Evolutionary conservation across 176 grass and related monocot species (phyloP), one percentile per base, ranked within the genome.

Genomic region (Hyparrhenia diplandra): DNA sequence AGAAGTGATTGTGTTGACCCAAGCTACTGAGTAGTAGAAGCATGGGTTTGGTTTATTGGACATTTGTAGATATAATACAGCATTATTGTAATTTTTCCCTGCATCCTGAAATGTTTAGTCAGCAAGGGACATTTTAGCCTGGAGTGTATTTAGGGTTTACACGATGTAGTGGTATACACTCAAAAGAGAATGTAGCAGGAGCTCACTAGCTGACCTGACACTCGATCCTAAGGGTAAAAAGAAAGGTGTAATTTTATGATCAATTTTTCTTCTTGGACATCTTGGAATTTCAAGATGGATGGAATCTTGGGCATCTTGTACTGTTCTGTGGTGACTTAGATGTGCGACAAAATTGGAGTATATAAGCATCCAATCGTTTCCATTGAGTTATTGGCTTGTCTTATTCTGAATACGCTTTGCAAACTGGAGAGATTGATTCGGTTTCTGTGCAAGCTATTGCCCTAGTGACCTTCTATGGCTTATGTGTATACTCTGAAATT

Each of bases 21-120:
- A 17, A 77, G 65, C 62, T 69, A 68, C 18, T 63, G 18, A 62
- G 71, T 81, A 90, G 59, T 68, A 84, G 36, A 60, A 49, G 17
- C 25, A 35, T 11, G 32, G 5, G 8, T 12, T 18, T 14, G 24
- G 11, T 43, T 46, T 34, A 46, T 75, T 55, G 35, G 30, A 57
- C 21, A 11, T 23, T 62, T 76, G 25, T n/a, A n/a, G n/a, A 14
- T 14, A 27, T 49, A n/a, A 43, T 71, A 45, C 23, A 30, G 12
- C 12, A 41, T 6, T 64, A 3, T 82, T 64, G 35, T 72, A 32
- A n/a, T 72, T 46, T 39, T 49, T 37, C 46, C 16, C 49, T 70
- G 65, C 52, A 71, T 49, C 9, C 21, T 0, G 20, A 66, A 46
- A 64, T 49, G 72, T 34, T 67, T 67, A 67, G 28, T 35, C 51